A percentile compares a stretch with the other conserved stretches of the same genome.
Evolutionary conservation across 352 stramenopile genomes (phyloP).

Genomic region (Phytopythium oedochilum): DNA sequence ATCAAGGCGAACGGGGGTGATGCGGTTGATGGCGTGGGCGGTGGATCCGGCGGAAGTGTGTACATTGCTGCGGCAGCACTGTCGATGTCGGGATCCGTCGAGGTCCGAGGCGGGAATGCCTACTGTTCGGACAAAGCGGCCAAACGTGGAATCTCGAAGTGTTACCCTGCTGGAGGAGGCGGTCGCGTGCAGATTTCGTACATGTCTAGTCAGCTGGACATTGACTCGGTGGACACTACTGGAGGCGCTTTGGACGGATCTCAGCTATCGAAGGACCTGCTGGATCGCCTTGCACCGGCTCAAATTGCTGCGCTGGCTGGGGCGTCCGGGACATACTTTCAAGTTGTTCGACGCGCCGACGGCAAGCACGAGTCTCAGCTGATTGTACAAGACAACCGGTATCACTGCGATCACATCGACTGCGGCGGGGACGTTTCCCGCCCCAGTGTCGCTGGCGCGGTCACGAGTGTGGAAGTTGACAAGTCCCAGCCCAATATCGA

Average conservation of each 20-base stretch:
- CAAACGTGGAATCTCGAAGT: conserved; percentile 27
- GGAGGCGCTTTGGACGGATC: conserved; percentile 29
- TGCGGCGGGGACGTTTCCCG: conserved; percentile 2
- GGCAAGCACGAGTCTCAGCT: conserved; percentile 40
- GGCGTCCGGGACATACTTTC: conserved; percentile 55
- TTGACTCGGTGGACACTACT: conserved; percentile 44
- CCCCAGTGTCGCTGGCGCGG: conserved; percentile 27
- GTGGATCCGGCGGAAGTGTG: conserved; percentile 52
- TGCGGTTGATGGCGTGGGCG: conserved; percentile 29
- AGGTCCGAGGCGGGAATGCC: conserved; percentile 46
- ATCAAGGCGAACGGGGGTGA: conserved; percentile 50
- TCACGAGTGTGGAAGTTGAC: conserved; percentile 38
- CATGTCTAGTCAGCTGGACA: conserved; percentile 60
- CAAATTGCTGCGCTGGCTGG: conserved; percentile 43
- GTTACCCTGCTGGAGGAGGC: conserved; percentile 55
- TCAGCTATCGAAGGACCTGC: conserved; percentile 17
- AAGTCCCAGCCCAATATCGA: conserved; percentile 20
- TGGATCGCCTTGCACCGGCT: conserved; percentile 25
- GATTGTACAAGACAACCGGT: conserved; percentile 18
- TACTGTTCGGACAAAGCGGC: conserved; percentile 26
- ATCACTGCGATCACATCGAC: conserved; percentile 2
- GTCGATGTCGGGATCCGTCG: conserved; percentile 34
- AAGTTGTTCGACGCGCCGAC: conserved; percentile 48
- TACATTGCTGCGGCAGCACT: conserved; percentile 42
- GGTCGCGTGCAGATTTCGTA: conserved; percentile 65